Percentiles rank a stretch among this genome's conserved stretches.
phyloP scores from a whole-genome alignment of 2,329 filamentous ascomycete genomes.

The Dothideomycetes sp. region DNA sequence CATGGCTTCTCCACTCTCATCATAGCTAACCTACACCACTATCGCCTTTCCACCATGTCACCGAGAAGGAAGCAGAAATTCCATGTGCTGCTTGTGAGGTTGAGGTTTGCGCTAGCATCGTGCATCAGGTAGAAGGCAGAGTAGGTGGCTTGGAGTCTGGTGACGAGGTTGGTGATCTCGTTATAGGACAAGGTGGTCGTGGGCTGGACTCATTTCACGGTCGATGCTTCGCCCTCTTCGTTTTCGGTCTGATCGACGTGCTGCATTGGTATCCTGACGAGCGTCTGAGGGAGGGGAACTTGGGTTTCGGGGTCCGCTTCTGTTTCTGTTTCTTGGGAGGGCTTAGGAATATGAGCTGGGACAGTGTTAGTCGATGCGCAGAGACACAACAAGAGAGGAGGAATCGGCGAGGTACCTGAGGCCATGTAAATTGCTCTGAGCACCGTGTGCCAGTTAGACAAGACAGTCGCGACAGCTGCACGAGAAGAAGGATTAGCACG shows the following conservation, averaged over 20 bases:
- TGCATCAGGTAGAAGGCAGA: too few relatives aligned
- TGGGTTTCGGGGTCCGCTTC: slow-evolving; percentile 35
- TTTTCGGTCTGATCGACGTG: slow-evolving; percentile 37
- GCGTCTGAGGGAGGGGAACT: slow-evolving; percentile 63
- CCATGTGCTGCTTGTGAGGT: background rate
- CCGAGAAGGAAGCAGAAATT: background rate
- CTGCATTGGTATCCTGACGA: slow-evolving; percentile 77
- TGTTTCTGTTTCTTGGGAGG: slow-evolving; percentile 31
- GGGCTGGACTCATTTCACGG: slow-evolving; percentile 16
- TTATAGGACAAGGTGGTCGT: background rate
- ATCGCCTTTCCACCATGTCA: too few relatives aligned
- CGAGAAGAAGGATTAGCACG: background rate
- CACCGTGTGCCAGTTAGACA: slow-evolving; percentile 83
- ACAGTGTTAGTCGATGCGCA: slow-evolving; percentile 13
- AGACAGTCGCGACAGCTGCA: slow-evolving; percentile 69
- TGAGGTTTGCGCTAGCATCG: too few relatives aligned
- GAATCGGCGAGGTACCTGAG: slow-evolving; percentile 50
- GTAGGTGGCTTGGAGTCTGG: too few relatives aligned
- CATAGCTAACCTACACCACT: too few relatives aligned
- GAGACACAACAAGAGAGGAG: background rate
- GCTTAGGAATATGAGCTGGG: slow-evolving; percentile 57
- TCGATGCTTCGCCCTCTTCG: slow-evolving; percentile 18
- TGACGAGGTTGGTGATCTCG: background rate
- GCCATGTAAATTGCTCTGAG: slow-evolving; percentile 79
- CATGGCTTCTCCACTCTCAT: too few relatives aligned